phyloP scores from a whole-genome alignment of 495 filamentous ascomycete genomes.

The Aspergillus hancockii region DNA sequence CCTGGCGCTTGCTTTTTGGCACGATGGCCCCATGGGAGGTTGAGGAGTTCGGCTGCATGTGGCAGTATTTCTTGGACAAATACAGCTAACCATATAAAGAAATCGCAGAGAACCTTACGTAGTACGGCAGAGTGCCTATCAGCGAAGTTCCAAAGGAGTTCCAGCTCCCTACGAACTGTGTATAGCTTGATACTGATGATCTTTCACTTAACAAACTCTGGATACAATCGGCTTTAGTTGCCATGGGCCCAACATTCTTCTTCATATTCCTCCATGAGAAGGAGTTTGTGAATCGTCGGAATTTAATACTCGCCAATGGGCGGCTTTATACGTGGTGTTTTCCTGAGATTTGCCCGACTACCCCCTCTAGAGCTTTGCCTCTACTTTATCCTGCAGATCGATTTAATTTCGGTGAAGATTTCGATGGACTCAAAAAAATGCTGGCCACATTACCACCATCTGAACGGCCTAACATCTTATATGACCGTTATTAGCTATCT shows the following conservation, averaged over 20 bases:
- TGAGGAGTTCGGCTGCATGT: slow-evolving; percentile 14
- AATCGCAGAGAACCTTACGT: not conserved
- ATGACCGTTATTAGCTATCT: not conserved
- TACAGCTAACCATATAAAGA: not conserved
- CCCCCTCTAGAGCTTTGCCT: not conserved
- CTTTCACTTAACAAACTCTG: not conserved
- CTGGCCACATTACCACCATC: slow-evolving; percentile 2
- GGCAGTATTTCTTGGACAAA: slow-evolving; percentile 6
- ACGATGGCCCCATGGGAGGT: slow-evolving; percentile 19
- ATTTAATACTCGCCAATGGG: slow-evolving; percentile 8
- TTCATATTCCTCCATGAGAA: slow-evolving; percentile 3
- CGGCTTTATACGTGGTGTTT: not conserved
- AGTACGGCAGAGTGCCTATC: not conserved
- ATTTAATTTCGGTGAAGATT: slow-evolving; percentile 8
- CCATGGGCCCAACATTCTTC: slow-evolving; percentile 8
- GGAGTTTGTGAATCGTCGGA: slow-evolving; percentile 6
- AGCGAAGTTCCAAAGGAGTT: not conserved
- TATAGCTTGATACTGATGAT: not conserved
- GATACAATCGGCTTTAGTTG: slow-evolving; percentile 1
- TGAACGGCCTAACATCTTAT: slow-evolving; percentile 3
- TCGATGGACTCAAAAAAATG: not conserved
- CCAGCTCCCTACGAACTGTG: not conserved
- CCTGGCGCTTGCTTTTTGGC: slow-evolving; percentile 8
- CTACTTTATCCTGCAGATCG: slow-evolving; percentile 13
- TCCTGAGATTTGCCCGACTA: not conserved